These are phyloP conservation scores for Claviceps monticola DNA, from an alignment of 2,329 filamentous ascomycete species.

Conservation along the genomic window DNA sequence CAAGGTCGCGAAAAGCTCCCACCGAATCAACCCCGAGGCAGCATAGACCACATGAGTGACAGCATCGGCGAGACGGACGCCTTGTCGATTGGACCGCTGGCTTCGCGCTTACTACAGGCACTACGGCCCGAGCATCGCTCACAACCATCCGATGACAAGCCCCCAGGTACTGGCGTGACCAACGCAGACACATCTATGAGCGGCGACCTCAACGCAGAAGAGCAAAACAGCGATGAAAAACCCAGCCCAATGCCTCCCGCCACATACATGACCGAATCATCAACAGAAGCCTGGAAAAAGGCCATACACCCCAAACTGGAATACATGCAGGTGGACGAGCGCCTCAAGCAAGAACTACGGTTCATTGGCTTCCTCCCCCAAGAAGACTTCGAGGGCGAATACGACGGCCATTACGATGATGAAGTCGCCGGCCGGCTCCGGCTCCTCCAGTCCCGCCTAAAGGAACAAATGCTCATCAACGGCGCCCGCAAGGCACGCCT, in stretches of 20 bases:
- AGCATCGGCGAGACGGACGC: slow-evolving; percentile 79
- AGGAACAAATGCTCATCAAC: slow-evolving; percentile 74
- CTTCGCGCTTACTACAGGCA: slow-evolving; percentile 65
- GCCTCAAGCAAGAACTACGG: slow-evolving; percentile 77
- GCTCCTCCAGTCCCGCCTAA: slow-evolving; percentile 67
- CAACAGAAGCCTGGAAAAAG: slow-evolving; percentile 65
- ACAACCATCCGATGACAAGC: slow-evolving; percentile 41
- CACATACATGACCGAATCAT: slow-evolving; percentile 65
- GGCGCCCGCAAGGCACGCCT: slow-evolving; percentile 80
- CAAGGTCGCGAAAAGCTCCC: slow-evolving; percentile 52
- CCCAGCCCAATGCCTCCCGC: slow-evolving; percentile 45
- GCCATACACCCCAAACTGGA: slow-evolving; percentile 63
- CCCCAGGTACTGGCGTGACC: slow-evolving; percentile 35
- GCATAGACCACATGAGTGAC: slow-evolving; percentile 76
- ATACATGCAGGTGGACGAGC: slow-evolving; percentile 76
- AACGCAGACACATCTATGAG: slow-evolving; percentile 43
- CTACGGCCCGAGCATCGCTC: slow-evolving; percentile 62
- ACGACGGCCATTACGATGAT: slow-evolving; percentile 82
- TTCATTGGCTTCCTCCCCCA: slow-evolving; percentile 76
- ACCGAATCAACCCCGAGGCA: slow-evolving; percentile 71
- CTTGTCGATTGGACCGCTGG: slow-evolving; percentile 74
- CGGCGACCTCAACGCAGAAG: slow-evolving; percentile 29
- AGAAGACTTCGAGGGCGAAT: slow-evolving; percentile 55
- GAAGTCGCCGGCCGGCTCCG: slow-evolving; percentile 85
- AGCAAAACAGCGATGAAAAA: slow-evolving; percentile 22